Evolutionary conservation across 2,329 filamentous ascomycete genomes (phyloP).

Genomic region (Ophiostoma ulmi): DNA sequence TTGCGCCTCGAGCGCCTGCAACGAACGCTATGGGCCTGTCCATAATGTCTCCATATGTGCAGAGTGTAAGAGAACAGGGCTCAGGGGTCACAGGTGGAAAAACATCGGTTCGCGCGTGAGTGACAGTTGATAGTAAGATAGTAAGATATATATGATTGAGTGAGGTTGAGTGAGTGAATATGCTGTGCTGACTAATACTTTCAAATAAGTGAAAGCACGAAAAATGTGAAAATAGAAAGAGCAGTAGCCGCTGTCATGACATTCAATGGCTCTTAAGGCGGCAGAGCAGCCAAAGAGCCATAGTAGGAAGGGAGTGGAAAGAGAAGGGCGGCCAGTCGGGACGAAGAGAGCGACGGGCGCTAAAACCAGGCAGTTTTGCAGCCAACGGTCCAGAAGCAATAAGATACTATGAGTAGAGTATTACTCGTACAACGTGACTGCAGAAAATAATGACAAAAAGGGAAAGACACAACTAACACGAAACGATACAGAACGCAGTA

Average conservation of each 20-base stretch:
- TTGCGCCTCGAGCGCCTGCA: neutral
- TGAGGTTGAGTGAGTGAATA: neutral
- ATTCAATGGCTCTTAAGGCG: neutral
- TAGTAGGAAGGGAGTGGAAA: neutral
- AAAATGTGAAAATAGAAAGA: neutral
- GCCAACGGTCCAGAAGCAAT: neutral
- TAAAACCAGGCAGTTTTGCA: neutral
- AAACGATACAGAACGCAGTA: neutral
- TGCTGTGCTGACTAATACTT: neutral
- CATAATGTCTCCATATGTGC: conserved; percentile 9
- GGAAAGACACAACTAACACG: neutral
- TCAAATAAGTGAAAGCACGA: neutral
- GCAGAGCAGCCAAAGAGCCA: neutral
- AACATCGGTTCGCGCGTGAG: neutral
- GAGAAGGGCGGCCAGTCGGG: conserved; percentile 7
- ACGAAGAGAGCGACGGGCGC: conserved; percentile 1
- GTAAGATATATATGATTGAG: neutral
- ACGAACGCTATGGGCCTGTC: conserved; percentile 12
- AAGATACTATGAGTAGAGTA: neutral
- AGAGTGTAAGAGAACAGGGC: conserved; percentile 7
- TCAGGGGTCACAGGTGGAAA: neutral
- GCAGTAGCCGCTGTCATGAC: neutral
- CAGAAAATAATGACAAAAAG: neutral
- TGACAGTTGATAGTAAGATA: neutral
- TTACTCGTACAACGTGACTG: neutral